These are phyloP conservation scores for Pseudogymnoascus sp. DNA, from an alignment of 2,329 filamentous ascomycete genomes.

Conservation along the genomic window DNA sequence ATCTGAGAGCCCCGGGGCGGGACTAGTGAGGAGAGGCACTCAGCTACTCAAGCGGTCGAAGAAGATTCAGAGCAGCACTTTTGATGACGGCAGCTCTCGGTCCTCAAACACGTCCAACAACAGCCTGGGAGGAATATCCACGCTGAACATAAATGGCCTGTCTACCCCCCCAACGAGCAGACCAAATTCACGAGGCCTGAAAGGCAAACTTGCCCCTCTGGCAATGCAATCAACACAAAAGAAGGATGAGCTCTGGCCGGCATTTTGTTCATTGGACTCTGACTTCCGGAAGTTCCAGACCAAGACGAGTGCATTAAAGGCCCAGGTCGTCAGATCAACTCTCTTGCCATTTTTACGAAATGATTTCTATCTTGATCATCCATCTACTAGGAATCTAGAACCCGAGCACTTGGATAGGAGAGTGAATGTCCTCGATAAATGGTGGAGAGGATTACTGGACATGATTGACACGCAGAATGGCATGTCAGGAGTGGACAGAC, in stretches of 20 bases:
- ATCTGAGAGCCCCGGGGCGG: slow-evolving; percentile 18
- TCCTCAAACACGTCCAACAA: slow-evolving; percentile 27
- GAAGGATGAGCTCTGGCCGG: slow-evolving; percentile 61
- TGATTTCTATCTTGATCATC: slow-evolving; percentile 41
- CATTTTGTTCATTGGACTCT: slow-evolving; percentile 58
- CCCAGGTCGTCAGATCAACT: slow-evolving; percentile 55
- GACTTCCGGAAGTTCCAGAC: slow-evolving; percentile 62
- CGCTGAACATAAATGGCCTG: slow-evolving; percentile 35
- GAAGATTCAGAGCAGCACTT: slow-evolving; percentile 23
- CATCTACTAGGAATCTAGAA: slow-evolving; percentile 49
- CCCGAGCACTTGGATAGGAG: slow-evolving; percentile 63
- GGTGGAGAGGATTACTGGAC: slow-evolving; percentile 64
- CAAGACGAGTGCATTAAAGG: slow-evolving; percentile 59
- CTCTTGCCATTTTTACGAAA: slow-evolving; percentile 58
- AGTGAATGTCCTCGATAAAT: slow-evolving; percentile 61
- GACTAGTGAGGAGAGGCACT: slow-evolving; percentile 12
- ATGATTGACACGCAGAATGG: slow-evolving; percentile 60
- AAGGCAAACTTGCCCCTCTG: slow-evolving; percentile 38
- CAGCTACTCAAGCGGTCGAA: slow-evolving; percentile 22
- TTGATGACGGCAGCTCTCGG: slow-evolving; percentile 23
- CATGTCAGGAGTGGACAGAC: slow-evolving; percentile 61
- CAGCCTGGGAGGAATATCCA: slow-evolving; percentile 34
- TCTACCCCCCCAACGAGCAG: slow-evolving; percentile 19
- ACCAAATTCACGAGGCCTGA: slow-evolving; percentile 32
- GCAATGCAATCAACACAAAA: slow-evolving; percentile 35